Percentiles rank a stretch among this genome's conserved stretches.
phyloP scores from a whole-genome alignment of 768 basidiomycete genomes.

The Daedaleopsis sinensis region DNA sequence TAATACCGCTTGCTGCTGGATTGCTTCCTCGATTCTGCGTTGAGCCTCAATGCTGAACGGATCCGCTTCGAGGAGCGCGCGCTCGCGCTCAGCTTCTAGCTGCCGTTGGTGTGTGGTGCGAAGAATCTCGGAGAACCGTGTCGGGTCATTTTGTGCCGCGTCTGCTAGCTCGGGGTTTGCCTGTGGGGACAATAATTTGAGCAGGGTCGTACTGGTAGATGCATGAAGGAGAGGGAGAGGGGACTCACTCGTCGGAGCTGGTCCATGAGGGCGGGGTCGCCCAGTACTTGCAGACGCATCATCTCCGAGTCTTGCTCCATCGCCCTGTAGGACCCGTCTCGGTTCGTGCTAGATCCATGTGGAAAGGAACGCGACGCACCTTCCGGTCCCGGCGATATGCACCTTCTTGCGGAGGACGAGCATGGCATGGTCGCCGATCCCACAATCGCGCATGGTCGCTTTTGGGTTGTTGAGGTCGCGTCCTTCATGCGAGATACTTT shows the following conservation, averaged over 20 bases:
- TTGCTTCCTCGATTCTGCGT: conserved; percentile 89
- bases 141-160: conserved; percentile 69
- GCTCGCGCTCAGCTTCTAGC: conserved; percentile 58
- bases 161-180: conserved; percentile 77
- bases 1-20: conserved; percentile 83
- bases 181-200: background rate
- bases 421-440: conserved; percentile 66
- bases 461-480: conserved; percentile 67
- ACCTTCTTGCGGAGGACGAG: conserved; percentile 69
- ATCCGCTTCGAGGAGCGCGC: conserved; percentile 76
- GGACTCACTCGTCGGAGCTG: conserved; percentile 66
- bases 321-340: conserved; percentile 43
- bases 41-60: conserved; percentile 94
- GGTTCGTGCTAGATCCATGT: background rate
- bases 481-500: conserved; percentile 70
- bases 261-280: conserved; percentile 79
- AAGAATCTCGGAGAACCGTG: conserved; percentile 75
- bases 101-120: conserved; percentile 62
- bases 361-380: conserved; percentile 32
- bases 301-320: conserved; percentile 85
- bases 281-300: conserved; percentile 87
- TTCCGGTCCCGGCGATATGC: conserved; percentile 39
- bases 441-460: conserved; percentile 67
- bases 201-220: background rate
- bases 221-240: background rate